These are phyloP conservation scores for Zygosaccharomyces pseudobailii DNA, from an alignment of 1,139 yeast genomes.

Conservation along the genomic window DNA sequence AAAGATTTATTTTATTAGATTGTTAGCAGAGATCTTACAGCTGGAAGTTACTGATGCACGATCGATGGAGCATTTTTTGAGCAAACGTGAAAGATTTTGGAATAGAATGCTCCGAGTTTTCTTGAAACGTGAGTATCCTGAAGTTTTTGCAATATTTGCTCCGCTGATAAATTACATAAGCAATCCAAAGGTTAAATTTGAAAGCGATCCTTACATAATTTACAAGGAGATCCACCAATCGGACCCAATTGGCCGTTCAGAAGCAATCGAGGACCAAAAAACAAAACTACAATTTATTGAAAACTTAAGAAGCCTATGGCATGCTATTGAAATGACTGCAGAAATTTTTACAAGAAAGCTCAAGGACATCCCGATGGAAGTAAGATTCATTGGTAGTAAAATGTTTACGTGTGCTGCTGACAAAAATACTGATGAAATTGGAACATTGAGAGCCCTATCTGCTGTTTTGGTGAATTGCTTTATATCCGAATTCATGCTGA, in stretches of 20 bases:
- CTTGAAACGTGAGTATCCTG: constrained; percentile 34
- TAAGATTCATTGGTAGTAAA: constrained; percentile 46
- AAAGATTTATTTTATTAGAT: constrained; percentile 63
- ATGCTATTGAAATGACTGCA: constrained; percentile 56
- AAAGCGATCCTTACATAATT: constrained; percentile 74
- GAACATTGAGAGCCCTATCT: constrained; percentile 50
- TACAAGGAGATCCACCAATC: constrained; percentile 44
- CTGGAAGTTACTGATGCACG: constrained; percentile 30
- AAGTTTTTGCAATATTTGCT: constrained; percentile 48
- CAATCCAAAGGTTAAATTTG: constrained; percentile 60
- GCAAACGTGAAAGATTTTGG: constrained; percentile 36
- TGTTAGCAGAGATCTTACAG: constrained; percentile 50
- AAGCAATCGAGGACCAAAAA: constrained; percentile 72
- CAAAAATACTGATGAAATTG: constrained; percentile 32
- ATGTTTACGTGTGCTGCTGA: constrained; percentile 48
- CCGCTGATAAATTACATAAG: constrained; percentile 42
- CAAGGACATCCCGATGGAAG: constrained; percentile 57
- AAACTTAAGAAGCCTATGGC: constrained; percentile 73
- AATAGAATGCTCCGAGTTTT: constrained; percentile 40
- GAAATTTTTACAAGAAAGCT: constrained; percentile 43
- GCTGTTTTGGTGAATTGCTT: constrained; percentile 75
- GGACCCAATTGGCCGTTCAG: constrained; percentile 48
- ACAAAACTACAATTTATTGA: constrained; percentile 65
- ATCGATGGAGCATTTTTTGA: constrained; percentile 22
- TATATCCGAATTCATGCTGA: constrained; percentile 42